phyloP scores from a whole-genome alignment of 2,329 filamentous ascomycete genomes.

The Aspergillus sp. region DNA sequence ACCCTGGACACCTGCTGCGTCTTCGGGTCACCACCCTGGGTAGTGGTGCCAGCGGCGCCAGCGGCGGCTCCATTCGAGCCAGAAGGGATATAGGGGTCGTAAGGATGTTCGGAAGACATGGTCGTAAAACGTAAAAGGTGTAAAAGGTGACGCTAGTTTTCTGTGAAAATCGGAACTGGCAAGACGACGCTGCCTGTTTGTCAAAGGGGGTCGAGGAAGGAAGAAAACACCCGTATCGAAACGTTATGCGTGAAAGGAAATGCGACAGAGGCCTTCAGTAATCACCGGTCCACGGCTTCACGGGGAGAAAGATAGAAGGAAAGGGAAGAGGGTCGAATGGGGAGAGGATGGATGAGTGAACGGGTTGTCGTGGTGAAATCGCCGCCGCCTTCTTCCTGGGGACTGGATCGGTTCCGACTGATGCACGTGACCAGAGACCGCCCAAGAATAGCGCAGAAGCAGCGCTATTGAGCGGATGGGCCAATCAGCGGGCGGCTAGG shows the following conservation, averaged over 20 bases:
- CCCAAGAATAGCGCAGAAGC: constrained; percentile 10
- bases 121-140: constrained; percentile 11
- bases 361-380: constrained; percentile 13
- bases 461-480: constrained; percentile 8
- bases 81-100: constrained; percentile 82
- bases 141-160: not conserved
- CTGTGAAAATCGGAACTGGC: not conserved
- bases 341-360: constrained; percentile 4
- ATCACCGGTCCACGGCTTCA: not conserved
- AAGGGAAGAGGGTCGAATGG: constrained; percentile 2
- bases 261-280: not conserved
- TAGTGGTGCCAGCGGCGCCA: constrained; percentile 42
- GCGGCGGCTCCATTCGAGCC: constrained; percentile 42
- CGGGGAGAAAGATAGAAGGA: not conserved
- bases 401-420: constrained; percentile 19
- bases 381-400: constrained; percentile 18
- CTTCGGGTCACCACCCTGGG: constrained; percentile 52
- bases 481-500: constrained; percentile 1
- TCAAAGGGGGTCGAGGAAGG: not conserved
- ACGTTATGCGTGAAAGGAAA: not conserved
- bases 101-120: constrained; percentile 57
- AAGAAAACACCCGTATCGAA: not conserved
- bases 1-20: constrained; percentile 76
- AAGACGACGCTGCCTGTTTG: not conserved
- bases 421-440: constrained; percentile 14